Evolutionary conservation across 148 eudicot species (phyloP), one percentile per base, ranked within the genome.

Genomic region (Vaccinium vitisidaea): DNA sequence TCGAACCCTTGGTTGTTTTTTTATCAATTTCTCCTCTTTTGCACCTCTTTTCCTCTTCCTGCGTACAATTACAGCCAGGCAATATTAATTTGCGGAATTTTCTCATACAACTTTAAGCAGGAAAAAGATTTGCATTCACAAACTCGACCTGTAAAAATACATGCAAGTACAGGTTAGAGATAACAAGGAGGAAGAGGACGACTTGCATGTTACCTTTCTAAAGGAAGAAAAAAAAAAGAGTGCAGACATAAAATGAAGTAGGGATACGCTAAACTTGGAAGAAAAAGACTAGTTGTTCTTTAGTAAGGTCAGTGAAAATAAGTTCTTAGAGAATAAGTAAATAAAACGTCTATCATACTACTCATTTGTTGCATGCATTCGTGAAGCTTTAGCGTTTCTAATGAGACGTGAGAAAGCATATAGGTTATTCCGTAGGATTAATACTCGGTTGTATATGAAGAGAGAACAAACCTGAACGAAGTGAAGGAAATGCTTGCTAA

Each of bases 21-120:
- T 21, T 43, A 59, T 83, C 89, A 8, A 82, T 85, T 79, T 86
- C 86, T 5, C 49, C 56, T 84, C 48, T 84, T 25, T 87, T 87
- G 61, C 93, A 92, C 77, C 98, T 86, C 73, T 88, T 88, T 83
- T 93, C 97, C 83, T 96, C 99, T 75, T 89, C 97, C 99, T 96
- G 83, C 65, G 78, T 12, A 14, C 49, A 81, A 79, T 53, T 25
- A 80, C 21, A 85, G 27, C 63, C 63, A 32, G 46, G 18, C 21
- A 43, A 27, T 10, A 12, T 67, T 11, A 67, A 11, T 25, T 27
- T 36, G 49, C n/a, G 2, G 7, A 32, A 30, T 71, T 71, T 71
- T 71, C 76, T 71, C 76, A 71, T 21, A 32, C 46, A 71, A 36
- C 48, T 36, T 71, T 71, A 71, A 71, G 48, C 76, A 70, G 43